Evolutionary conservation across 371 early-diverging fungal genomes (phyloP), one percentile per base, ranked within the genome.

Genomic region (Nosema muscidifuracis): DNA sequence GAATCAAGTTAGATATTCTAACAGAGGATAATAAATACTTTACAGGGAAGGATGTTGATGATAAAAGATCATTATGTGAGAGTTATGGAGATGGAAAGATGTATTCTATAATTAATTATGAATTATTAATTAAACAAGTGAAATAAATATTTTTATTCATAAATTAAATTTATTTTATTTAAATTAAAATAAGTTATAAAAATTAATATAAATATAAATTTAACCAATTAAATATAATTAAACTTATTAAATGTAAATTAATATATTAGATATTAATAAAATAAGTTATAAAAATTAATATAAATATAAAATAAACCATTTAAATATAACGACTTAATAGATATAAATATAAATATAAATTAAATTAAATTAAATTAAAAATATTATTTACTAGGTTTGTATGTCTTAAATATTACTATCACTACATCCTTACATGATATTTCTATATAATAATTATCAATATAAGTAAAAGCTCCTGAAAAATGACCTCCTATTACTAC

Each of bases 401-500:
- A 67, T 56, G 57, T 67, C 30, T 57, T 67, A 28, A 67, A 67
- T 24, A 57, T 6, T 12, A 57, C 58, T 38, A 67, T 67, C 16
- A 51, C 33, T n/a, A 56, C 40, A 18, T 40, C 44, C 10, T 44
- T 51, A 43, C 31, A 30, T 38, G 56, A 22, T 56, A 67, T 67
- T 34, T 71, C 64, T 40, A 58, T 64, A 47, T 56, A 71, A 33
- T 55, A 42, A 22, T 63, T 53, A 6, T 67, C 74, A 20, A 67
- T 57, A 34, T 62, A 78, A 2, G 79, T 55, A 53, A 80, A 82
- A 24, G 70, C 50, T 6, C 82, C 82, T 0, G 74, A 33, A 63
- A 80, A 76, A 62, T 74, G 78, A 10, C 65, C 74, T 26, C 82
- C 82, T 2, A 70, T 60, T 36, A 79, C 75, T n/a, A 82, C 82